These are phyloP conservation scores for Escovopsis sp. DNA, from an alignment of 2,329 filamentous ascomycete species.

Conservation along the genomic window DNA sequence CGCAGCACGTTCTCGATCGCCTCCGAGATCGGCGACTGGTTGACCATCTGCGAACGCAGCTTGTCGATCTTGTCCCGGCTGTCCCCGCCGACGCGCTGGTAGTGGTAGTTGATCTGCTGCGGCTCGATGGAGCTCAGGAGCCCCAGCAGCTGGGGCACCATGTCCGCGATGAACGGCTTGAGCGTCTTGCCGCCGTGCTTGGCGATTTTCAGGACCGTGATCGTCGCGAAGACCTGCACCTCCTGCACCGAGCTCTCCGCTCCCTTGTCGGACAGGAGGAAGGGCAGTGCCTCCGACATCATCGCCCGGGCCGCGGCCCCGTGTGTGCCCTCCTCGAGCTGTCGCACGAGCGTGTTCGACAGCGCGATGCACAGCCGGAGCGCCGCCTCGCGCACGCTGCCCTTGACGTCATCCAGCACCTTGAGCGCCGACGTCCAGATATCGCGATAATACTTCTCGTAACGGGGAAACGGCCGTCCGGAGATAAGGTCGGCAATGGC, in stretches of 20 bases:
- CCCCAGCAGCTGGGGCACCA: slow-evolving; percentile 67
- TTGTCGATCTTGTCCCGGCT: slow-evolving; percentile 85
- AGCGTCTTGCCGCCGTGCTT: slow-evolving; percentile 75
- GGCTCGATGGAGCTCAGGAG: slow-evolving; percentile 80
- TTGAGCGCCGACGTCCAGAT: slow-evolving; percentile 81
- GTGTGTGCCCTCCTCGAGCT: slow-evolving; percentile 63
- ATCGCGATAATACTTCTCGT: slow-evolving; percentile 68
- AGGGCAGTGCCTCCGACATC: slow-evolving; percentile 76
- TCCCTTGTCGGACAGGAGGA: slow-evolving; percentile 75
- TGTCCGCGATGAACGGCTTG: slow-evolving; percentile 63
- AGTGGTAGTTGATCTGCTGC: slow-evolving; percentile 79
- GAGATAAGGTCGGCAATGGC: slow-evolving; percentile 81
- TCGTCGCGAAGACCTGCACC: slow-evolving; percentile 68
- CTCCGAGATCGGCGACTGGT: slow-evolving; percentile 78
- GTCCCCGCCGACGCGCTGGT: slow-evolving; percentile 75
- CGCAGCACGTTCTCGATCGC: slow-evolving; percentile 83
- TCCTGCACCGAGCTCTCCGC: slow-evolving; percentile 82
- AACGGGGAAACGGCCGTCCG: slow-evolving; percentile 58
- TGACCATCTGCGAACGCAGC: slow-evolving; percentile 64
- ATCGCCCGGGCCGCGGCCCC: slow-evolving; percentile 59
- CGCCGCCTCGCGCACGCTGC: slow-evolving; percentile 68
- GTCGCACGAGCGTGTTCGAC: slow-evolving; percentile 71
- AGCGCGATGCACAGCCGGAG: slow-evolving; percentile 69
- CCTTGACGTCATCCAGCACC: slow-evolving; percentile 92
- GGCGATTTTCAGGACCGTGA: slow-evolving; percentile 73